Evolutionary conservation across 129 eudicot species (phyloP).

Genomic region (Escallonia herrerae): DNA sequence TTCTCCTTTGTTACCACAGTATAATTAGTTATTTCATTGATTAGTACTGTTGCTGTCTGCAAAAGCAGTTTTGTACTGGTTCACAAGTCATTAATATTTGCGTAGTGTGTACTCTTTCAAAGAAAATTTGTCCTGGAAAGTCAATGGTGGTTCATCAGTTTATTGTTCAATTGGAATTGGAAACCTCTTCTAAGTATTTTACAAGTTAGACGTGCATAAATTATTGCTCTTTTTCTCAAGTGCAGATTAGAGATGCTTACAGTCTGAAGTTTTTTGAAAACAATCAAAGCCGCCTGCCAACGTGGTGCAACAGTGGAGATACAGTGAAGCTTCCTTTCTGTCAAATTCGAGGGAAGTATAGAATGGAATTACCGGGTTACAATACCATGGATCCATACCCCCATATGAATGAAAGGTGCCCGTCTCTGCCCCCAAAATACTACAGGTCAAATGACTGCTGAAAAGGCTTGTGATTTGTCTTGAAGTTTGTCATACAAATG

Average conservation of each 20-base stretch:
- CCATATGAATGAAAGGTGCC: constrained; percentile 89
- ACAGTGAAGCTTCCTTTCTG: constrained; percentile 71
- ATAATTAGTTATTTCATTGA: no score
- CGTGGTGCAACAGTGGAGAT: constrained; percentile 91
- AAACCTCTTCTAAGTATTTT: no score
- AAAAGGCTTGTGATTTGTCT: constrained; percentile 5
- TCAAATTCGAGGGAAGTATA: constrained; percentile 78
- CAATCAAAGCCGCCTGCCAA: constrained; percentile 78
- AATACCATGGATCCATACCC: constrained; percentile 77
- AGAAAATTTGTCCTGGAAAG: no score
- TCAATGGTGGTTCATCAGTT: no score
- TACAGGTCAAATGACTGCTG: constrained; percentile 60
- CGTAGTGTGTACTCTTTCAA: no score
- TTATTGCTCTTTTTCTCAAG: neutral
- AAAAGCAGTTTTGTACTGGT: no score
- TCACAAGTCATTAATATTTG: no score
- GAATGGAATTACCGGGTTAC: constrained; percentile 92
- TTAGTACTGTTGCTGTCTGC: no score
- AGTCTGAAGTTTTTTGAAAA: constrained; percentile 76
- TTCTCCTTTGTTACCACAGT: no score
- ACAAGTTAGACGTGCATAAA: no score
- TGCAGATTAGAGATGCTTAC: constrained; percentile 97
- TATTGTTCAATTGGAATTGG: no score
- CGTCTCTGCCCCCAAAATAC: constrained; percentile 84
- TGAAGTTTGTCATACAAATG: no score